phyloP scores from a whole-genome alignment of 2,329 filamentous ascomycete genomes.

The Septoria petroselini region DNA sequence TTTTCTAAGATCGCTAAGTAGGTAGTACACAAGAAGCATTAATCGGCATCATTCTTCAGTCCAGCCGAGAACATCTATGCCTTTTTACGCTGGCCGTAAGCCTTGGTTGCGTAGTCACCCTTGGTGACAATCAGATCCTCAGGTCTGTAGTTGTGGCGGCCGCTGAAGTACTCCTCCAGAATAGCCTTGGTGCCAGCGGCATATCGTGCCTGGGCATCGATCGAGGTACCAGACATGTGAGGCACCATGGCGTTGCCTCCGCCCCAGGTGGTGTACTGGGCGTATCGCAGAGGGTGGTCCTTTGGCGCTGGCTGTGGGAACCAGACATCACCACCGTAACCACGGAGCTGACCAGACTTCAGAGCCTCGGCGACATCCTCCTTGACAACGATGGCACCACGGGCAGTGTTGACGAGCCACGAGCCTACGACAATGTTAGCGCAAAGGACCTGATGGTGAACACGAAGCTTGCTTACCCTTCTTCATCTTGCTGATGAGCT shows the following conservation, averaged over 20 bases:
- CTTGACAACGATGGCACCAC: constrained; percentile 98
- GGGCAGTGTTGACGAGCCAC: constrained; percentile 98
- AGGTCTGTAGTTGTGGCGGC: constrained; percentile 79
- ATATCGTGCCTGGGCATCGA: constrained; percentile 85
- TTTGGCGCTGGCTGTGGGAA: constrained; percentile 94
- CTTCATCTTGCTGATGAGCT: constrained; percentile 99
- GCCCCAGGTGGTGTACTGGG: constrained; percentile 82
- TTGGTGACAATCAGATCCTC: constrained; percentile 87
- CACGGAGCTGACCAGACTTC: constrained; percentile 84
- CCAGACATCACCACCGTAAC: constrained; percentile 89
- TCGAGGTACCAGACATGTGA: constrained; percentile 98
- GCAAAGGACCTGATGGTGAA: not conserved
- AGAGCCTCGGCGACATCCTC: constrained; percentile 95
- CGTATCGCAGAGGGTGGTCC: constrained; percentile 89
- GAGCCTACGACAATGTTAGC: constrained; percentile 56
- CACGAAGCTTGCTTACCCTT: constrained; percentile 56
- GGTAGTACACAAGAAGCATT: constrained; percentile 15
- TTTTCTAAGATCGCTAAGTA: constrained; percentile 16
- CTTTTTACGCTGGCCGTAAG: constrained; percentile 68
- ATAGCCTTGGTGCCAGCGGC: constrained; percentile 69
- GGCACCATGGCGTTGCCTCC: constrained; percentile 98
- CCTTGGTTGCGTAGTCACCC: constrained; percentile 92
- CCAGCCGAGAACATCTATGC: constrained; percentile 14
- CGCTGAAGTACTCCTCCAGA: constrained; percentile 84
- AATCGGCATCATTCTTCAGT: constrained; percentile 7